Evolutionary conservation across 108 stramenopile genomes (phyloP), one percentile per base, ranked within the genome.

Genomic region (Skeletonema menzelii): DNA sequence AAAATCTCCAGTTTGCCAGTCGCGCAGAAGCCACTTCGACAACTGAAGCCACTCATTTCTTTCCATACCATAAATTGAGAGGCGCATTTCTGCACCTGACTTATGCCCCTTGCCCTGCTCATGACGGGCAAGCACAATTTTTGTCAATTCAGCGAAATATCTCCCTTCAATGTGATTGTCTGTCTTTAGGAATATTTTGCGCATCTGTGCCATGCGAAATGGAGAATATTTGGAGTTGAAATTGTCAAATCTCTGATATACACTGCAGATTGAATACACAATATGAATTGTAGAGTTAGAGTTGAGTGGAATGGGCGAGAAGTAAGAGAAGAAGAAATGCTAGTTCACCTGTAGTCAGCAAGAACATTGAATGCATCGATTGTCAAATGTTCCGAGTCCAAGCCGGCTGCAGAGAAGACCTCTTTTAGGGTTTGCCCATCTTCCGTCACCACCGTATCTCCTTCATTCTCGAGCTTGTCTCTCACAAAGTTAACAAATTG

Each of bases 151-250:
- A 0, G 98, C 98, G 71, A 99, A 95, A 82, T 93, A 96, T 24
- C 89, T 79, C 13, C 96, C 94, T 34, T 88, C 79, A 49, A 94
- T 91, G 59, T 79, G 70, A 79, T 99, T 99, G 70, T 92, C 94
- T 3, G 95, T 94, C 84, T 99, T 99, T 34, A 99, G 85, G 72
- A 99, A 99, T 20, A 99, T 99, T 60, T 97, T 93, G n/a, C 99
- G 57, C 92, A 99, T 92, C 47, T 97, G 92, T 10, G 93, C 93
- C 89, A 98, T 90, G 0, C 97, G 91, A 44, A 98, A 97, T 7
- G 99, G 99, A 67, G 95, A 96, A 85, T 99, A 99, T 79, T 99
- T 99, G 46, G 85, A 72, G 84, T 99, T 99, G 84, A 99, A 99
- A 59, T 99, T 97, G 76, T 99, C 99, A 83, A 99, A 99, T 35